Evolutionary conservation across 2,329 filamentous ascomycete species (phyloP).

Genomic region (Epichloe typhina): DNA sequence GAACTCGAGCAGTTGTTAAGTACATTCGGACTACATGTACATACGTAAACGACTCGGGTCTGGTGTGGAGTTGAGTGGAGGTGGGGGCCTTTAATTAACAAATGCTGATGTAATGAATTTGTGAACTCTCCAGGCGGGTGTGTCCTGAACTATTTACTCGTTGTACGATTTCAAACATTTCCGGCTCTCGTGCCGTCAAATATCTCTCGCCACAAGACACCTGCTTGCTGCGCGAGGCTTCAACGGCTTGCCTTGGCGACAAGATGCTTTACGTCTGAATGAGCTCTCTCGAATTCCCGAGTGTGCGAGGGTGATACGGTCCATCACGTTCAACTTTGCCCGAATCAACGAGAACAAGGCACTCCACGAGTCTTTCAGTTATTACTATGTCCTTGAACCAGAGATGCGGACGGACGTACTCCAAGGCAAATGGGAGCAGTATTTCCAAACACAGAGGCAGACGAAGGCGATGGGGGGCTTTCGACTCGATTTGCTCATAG

Average conservation of each 20-base stretch:
- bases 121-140: neutral
- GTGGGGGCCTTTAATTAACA: neutral
- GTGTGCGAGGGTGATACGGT: constrained; percentile 27
- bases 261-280: constrained; percentile 31
- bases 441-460: constrained; percentile 22
- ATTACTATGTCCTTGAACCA: constrained; percentile 24
- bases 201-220: constrained; percentile 29
- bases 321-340: constrained; percentile 32
- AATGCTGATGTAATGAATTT: too few species aligned
- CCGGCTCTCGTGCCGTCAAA: constrained; percentile 24
- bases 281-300: constrained; percentile 29
- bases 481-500: neutral
- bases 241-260: constrained; percentile 28
- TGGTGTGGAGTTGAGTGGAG: too few species aligned
- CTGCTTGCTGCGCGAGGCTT: constrained; percentile 29
- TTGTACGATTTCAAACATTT: constrained; percentile 25
- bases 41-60: too few species aligned
- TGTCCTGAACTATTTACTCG: constrained; percentile 6
- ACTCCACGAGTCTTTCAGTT: constrained; percentile 20
- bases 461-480: constrained; percentile 6
- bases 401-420: constrained; percentile 23
- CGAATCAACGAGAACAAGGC: constrained; percentile 28
- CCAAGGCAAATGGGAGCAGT: constrained; percentile 22
- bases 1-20: too few species aligned
- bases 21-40: too few species aligned